These are phyloP conservation scores for Alternaria tenuissima DNA, from an alignment of 2,329 filamentous ascomycete genomes.

Conservation along the genomic window DNA sequence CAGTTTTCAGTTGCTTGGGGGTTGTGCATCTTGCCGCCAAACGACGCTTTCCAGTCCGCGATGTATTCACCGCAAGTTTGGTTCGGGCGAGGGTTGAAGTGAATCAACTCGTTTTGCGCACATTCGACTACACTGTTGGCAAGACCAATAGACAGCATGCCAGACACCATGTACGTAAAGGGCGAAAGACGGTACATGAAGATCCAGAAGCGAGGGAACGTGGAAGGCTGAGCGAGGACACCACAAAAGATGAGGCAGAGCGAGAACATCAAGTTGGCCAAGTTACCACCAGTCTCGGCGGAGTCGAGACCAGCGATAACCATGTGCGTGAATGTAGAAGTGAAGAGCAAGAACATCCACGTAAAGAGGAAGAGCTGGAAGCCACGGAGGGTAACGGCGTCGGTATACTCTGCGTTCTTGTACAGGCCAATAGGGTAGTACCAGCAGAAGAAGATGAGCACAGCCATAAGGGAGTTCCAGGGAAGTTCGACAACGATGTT, in stretches of 20 bases:
- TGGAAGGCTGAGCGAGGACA: conserved; percentile 71
- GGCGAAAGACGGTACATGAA: conserved; percentile 86
- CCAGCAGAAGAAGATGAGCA: conserved; percentile 81
- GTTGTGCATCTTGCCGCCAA: conserved; percentile 51
- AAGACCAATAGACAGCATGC: conserved; percentile 74
- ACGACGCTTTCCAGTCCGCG: conserved; percentile 33
- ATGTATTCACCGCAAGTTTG: conserved; percentile 53
- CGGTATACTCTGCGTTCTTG: conserved; percentile 69
- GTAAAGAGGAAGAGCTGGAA: conserved; percentile 82
- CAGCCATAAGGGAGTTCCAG: conserved; percentile 79
- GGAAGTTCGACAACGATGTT: conserved; percentile 86
- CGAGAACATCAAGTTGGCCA: conserved; percentile 78
- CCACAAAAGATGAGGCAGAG: conserved; percentile 77
- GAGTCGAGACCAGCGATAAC: conserved; percentile 78
- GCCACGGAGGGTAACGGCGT: conserved; percentile 72
- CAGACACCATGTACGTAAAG: conserved; percentile 81
- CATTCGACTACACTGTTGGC: conserved; percentile 73
- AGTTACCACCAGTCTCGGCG: conserved; percentile 77
- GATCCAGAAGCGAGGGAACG: conserved; percentile 78
- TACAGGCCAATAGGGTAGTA: conserved; percentile 88
- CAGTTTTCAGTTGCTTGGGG: conserved; percentile 50
- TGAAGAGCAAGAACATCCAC: conserved; percentile 78
- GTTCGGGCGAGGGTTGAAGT: conserved; percentile 68
- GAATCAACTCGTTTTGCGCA: conserved; percentile 72
- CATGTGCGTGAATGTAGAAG: conserved; percentile 81